Evolutionary conservation across 2,329 filamentous ascomycete species (phyloP), one percentile per base, ranked within the genome.

Genomic region (Trichothecium sympodiale): DNA sequence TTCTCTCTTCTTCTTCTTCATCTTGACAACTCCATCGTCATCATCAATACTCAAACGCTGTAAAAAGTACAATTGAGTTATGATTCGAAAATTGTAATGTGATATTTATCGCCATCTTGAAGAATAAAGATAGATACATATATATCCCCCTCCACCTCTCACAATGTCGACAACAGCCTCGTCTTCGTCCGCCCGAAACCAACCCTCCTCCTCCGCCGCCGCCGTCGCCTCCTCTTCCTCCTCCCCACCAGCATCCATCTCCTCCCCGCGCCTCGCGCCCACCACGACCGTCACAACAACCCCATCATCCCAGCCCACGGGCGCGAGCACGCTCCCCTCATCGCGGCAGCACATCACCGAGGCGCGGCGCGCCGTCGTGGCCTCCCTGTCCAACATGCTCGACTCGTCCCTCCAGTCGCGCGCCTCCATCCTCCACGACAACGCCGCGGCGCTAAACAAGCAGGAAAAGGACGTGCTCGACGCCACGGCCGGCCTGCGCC

Each of bases 351-450:
- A 69, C 49, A 62, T 77, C 15, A 55, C 64, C 33, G 68, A 77
- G 50, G 74, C 76, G 28, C 73, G 75, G 43, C 55, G 62, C 20
- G 74, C 72, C 8, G 63, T 80, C 35, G 62, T 77, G 25, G 76
- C 75, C 16, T 71, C 70, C 32, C 69, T 87, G 35, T 78, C 79
- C 48, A 79, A 81, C 53, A 72, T 78, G 46, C 67, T 87, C 45
- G 80, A 86, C 61, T 61, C 67, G 31, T 71, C 81, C 49, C 71
- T 88, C 34, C 71, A 75, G 45, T 69, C 71, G 38, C 80, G 83
- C 41, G 83, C 83, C 13, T 56, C 65, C 13, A 71, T 78, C 43
- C 65, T 91, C 35, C 83, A 89, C 62, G 57, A 64, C 37, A 87
- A 87, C 58, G 70, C 74, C 15, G 60, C 67, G 14, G 74, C 73